A percentile compares a stretch with the other conserved stretches of the same genome.
Evolutionary conservation across 2,329 filamentous ascomycete species (phyloP).

Genomic region (Xylariaceae sp.): DNA sequence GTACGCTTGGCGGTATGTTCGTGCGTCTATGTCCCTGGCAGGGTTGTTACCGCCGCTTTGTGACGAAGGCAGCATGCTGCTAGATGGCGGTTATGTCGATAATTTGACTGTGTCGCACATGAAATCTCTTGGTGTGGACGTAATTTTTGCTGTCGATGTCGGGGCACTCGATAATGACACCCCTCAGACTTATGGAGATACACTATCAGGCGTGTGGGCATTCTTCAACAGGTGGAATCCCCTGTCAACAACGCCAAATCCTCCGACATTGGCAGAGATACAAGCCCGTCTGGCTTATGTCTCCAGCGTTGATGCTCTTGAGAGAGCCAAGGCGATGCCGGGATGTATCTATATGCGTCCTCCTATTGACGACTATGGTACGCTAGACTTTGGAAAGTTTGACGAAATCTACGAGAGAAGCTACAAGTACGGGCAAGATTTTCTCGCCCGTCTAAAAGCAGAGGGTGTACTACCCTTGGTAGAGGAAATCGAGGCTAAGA

Average conservation of each 20-base stretch:
- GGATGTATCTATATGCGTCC: conserved; percentile 97
- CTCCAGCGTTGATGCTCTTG: conserved; percentile 90
- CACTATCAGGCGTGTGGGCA: conserved; percentile 93
- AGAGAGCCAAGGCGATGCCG: conserved; percentile 87
- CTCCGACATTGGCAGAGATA: conserved; percentile 93
- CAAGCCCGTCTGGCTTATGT: conserved; percentile 95
- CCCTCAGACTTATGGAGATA: conserved; percentile 92
- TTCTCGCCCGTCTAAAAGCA: conserved; percentile 76
- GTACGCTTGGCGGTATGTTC: conserved; percentile 96
- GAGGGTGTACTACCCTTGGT: conserved; percentile 75
- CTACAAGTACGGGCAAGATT: conserved; percentile 84
- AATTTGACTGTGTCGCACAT: conserved; percentile 97
- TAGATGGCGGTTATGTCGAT: conserved; percentile 96
- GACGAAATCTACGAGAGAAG: conserved; percentile 95
- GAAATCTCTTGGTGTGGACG: conserved; percentile 90
- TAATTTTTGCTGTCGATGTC: conserved; percentile 95
- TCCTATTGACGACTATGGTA: conserved; percentile 91
- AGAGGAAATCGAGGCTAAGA: conserved; percentile 79
- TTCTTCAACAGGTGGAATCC: conserved; percentile 97
- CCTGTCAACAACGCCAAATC: conserved; percentile 86
- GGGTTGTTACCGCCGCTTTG: conserved; percentile 92
- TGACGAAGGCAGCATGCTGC: conserved; percentile 94
- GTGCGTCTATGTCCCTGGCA: conserved; percentile 95
- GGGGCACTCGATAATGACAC: conserved; percentile 90
- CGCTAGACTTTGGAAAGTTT: conserved; percentile 95